Base-by-base conservation (phyloP, 1,139 yeast species). In the Geotrichum fermentans region DNA sequence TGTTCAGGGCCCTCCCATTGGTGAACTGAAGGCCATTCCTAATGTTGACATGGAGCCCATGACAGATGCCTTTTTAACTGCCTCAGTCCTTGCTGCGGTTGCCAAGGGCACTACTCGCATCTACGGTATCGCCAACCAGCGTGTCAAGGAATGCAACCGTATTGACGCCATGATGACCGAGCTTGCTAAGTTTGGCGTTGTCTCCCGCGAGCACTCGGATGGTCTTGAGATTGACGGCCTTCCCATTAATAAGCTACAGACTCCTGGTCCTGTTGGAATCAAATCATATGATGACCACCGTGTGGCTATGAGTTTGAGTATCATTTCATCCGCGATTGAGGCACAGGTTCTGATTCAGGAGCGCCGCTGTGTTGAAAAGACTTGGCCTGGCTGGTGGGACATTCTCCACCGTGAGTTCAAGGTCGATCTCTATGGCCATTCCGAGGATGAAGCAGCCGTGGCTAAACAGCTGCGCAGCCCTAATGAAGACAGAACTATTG, bases 311-410 rank as follows among this genome's bases (percentile, higher is more conserved):
- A 85, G 96, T 51, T 86, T 94, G 68, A 87, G 96, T 3, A 73
- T 94, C 54, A 72, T 94, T 51, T 92, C 96, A 2, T 66, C 75
- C 56, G 72, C 73, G 10, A 36, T 48, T 20, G 55, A 58, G 2
- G 80, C 80, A 4, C 67, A 75, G 49, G 94, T 85, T 1, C 73
- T 81, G 57, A 80, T 92, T 52, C 79, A 83, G 58, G 97, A 90
- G 64, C 80, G 97, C 69, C 77, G 85, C 29, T 88, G 97, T 65
- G 94, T 96, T 2, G 95, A 94, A 52, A 92, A 92, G 71, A 92
- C 99, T 0, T 92, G 99, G 99, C 99, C 99, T 17, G 97, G 97
- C 40, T 92, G 98, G 98, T 92, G 98, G 98, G 99, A 92, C 68
- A 77, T 83, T 44, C 73, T 92, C 55, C 88, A 82, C 61, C 78